phyloP scores from a whole-genome alignment of 148 eudicot species.

The Polygonum maritimum region DNA sequence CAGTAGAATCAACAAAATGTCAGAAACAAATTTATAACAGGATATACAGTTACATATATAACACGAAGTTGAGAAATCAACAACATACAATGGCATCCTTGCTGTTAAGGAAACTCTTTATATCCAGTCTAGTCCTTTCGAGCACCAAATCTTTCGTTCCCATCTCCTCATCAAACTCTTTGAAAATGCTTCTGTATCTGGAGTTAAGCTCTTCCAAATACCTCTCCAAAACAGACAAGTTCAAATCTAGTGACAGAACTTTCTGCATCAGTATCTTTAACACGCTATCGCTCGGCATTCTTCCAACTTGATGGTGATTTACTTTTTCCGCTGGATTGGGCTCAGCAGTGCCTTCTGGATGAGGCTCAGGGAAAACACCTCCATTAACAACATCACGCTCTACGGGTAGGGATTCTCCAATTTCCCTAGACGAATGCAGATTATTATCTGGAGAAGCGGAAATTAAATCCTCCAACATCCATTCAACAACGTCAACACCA shows the following conservation, averaged over 20 bases:
- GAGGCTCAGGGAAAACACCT: neutral
- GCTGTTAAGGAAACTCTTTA: conserved; percentile 46
- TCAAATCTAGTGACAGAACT: conserved; percentile 73
- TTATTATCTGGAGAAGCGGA: conserved; percentile 41
- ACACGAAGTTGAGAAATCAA: conserved; percentile 4
- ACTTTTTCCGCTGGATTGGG: conserved; percentile 65
- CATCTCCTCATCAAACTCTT: conserved; percentile 61
- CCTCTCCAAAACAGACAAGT: conserved; percentile 73
- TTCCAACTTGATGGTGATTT: conserved; percentile 59
- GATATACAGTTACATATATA: too few species aligned
- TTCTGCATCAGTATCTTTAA: conserved; percentile 95
- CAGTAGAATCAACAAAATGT: neutral
- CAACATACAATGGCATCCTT: conserved; percentile 56
- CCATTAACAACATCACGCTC: neutral
- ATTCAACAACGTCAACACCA: conserved; percentile 92
- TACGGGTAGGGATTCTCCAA: neutral
- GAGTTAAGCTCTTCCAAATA: conserved; percentile 82
- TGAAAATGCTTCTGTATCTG: conserved; percentile 59
- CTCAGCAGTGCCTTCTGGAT: conserved; percentile 13
- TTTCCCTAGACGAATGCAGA: conserved; percentile 22
- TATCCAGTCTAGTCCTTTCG: conserved; percentile 49
- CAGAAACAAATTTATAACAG: neutral
- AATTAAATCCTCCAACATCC: conserved; percentile 85
- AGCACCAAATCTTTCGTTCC: conserved; percentile 53
- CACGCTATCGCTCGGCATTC: conserved; percentile 96